Evolutionary conservation across 768 basidiomycete genomes (phyloP), one percentile per base, ranked within the genome.

Genomic region (Lentinula aciculospora): DNA sequence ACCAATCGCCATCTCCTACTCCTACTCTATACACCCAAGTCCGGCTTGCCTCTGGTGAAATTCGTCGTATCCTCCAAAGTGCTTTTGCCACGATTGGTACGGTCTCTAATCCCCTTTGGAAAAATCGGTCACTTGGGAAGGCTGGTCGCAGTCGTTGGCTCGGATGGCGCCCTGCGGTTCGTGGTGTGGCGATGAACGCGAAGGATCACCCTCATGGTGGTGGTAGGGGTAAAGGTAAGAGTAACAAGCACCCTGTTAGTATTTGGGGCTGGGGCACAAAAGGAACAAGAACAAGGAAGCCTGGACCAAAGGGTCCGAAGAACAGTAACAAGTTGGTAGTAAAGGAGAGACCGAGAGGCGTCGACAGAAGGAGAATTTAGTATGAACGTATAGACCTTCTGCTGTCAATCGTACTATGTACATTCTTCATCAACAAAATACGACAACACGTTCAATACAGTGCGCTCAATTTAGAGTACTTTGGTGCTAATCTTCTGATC

Each of bases 161-260:
- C 19, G 95, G 95, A 17, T 74, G 84, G 67, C 72, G 92, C 63
- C 94, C 94, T 0, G 80, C 81, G 31, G 93, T 96, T 46, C 86
- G 94, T 71, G 94, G 94, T 85, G 86, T 97, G 62, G 94, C 94
- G 42, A 96, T 96, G 94, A 98, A 97, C 71, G 88, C 92, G 85
- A 81, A 80, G 56, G 93, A 94, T 72, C 93, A 95, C 72, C 94
- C 96, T 60, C 94, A 97, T 69, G 95, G 95, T 72, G 95, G 96
- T 77, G 96, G 96, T 71, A 89, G 96, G 74, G 96, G 96, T 64
- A 98, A 96, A 72, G 92, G 89, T 60, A 98, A 99, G 80, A 92
- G 92, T 58, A 86, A 95, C 82, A 96, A 92, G 68, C 87, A 94
- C 68, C 93, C 95, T 2, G 86, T 90, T 27, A 94, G 92, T 10